Evolutionary conservation across 1,139 yeast genomes (phyloP).

Genomic region (Debaryomyces psychrophilus): DNA sequence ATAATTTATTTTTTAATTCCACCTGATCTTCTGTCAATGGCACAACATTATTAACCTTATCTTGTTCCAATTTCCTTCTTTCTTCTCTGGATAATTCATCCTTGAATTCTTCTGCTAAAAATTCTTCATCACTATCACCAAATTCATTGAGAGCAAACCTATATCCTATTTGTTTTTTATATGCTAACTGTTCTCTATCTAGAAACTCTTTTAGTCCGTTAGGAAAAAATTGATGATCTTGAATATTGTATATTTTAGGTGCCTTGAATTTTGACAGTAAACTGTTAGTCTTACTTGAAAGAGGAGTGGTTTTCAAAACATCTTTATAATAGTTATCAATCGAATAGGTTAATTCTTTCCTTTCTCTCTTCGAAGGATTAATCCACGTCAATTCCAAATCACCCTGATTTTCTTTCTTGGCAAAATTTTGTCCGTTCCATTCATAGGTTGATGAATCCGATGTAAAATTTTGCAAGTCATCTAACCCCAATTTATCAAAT

Average conservation of each 20-base stretch:
- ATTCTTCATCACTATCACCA: constrained; percentile 59
- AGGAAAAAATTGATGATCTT: constrained; percentile 90
- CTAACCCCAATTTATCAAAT: constrained; percentile 83
- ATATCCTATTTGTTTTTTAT: constrained; percentile 72
- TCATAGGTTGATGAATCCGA: constrained; percentile 90
- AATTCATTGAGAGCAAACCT: constrained; percentile 61
- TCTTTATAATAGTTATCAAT: constrained; percentile 89
- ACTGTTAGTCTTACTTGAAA: constrained; percentile 23
- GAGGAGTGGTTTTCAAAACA: constrained; percentile 50
- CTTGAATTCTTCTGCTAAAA: constrained; percentile 53
- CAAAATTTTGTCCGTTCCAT: constrained; percentile 96
- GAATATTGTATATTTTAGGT: constrained; percentile 72
- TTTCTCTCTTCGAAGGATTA: constrained; percentile 85
- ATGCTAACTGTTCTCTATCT: constrained; percentile 77
- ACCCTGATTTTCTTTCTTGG: constrained; percentile 56
- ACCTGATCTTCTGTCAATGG: constrained; percentile 81
- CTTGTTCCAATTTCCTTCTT: constrained; percentile 57
- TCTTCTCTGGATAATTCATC: constrained; percentile 44
- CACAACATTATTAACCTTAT: constrained; percentile 65
- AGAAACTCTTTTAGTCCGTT: constrained; percentile 63
- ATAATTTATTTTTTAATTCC: constrained; percentile 59
- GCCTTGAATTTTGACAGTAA: constrained; percentile 53
- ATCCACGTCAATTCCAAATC: constrained; percentile 69
- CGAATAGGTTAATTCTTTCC: constrained; percentile 86
- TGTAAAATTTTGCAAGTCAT: constrained; percentile 87